Evolutionary conservation across 2,329 filamentous ascomycete genomes (phyloP).

Genomic region (Cladorrhinum sp.): DNA sequence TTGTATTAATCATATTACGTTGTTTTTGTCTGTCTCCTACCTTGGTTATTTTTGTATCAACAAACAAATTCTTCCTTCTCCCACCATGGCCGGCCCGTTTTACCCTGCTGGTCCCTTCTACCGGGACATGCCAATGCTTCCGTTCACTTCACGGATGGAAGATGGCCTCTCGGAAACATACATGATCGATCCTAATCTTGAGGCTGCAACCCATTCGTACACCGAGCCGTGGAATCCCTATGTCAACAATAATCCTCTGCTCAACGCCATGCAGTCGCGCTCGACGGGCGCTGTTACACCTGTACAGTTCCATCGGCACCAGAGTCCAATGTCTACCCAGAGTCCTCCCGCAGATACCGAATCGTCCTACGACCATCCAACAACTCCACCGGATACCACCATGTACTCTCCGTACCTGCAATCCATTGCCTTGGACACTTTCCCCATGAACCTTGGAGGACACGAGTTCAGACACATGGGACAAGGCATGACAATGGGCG

Average conservation of each 20-base stretch:
- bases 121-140: background rate
- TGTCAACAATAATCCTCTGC: conserved; percentile 16
- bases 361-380: conserved; percentile 34
- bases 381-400: conserved; percentile 36
- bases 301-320: conserved; percentile 28
- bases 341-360: conserved; percentile 43
- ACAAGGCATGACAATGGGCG: background rate
- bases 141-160: background rate
- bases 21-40: background rate
- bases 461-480: background rate
- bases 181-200: background rate
- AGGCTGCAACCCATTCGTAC: background rate
- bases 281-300: conserved; percentile 15
- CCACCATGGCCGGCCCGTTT: background rate
- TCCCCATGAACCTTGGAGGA: background rate
- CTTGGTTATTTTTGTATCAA: no score
- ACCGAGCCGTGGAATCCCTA: conserved; percentile 22
- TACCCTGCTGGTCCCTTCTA: background rate
- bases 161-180: background rate
- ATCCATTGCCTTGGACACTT: background rate
- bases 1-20: background rate
- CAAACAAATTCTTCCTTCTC: no score
- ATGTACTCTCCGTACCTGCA: conserved; percentile 25
- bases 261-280: background rate
- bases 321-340: conserved; percentile 38